These are phyloP conservation scores for Phytophthora melonis DNA, from an alignment of 352 stramenopile genomes.

Conservation along the genomic window DNA sequence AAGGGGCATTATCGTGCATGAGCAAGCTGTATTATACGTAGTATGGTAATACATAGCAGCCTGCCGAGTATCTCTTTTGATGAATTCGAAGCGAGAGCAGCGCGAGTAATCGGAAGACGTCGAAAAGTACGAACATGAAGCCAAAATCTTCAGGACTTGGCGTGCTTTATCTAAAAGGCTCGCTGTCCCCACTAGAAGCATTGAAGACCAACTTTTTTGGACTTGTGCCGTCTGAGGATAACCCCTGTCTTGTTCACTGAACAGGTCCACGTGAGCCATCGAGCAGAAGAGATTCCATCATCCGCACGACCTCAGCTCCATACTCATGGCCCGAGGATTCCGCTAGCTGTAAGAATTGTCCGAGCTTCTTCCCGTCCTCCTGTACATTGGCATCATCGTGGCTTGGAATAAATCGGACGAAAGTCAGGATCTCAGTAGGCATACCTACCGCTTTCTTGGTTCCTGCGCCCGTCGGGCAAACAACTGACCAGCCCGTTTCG, in stretches of 20 bases:
- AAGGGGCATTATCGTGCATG: not conserved
- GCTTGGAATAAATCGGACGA: conserved; percentile 11
- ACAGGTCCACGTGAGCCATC: conserved; percentile 3
- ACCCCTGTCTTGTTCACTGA: too few species aligned
- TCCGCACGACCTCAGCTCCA: conserved; percentile 19
- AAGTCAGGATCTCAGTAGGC: conserved; percentile 5
- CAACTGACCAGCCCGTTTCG: conserved; percentile 54
- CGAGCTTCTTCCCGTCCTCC: not conserved
- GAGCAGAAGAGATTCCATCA: conserved; percentile 31
- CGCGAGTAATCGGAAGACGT: not conserved
- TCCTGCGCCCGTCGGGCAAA: conserved; percentile 4
- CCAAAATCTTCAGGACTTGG: too few species aligned
- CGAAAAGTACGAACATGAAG: not conserved
- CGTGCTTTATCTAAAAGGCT: too few species aligned
- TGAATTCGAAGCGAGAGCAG: conserved; percentile 37
- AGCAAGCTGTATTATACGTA: not conserved
- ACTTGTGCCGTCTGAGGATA: too few species aligned
- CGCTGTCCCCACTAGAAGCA: not conserved
- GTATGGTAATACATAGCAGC: not conserved
- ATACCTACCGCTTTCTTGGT: conserved; percentile 1
- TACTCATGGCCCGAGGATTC: conserved; percentile 14
- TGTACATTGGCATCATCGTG: not conserved
- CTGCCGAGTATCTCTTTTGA: conserved; percentile 7
- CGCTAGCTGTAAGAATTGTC: not conserved
- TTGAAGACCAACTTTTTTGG: not conserved